Conservation (phyloP, 306 rosid species). For the Rosa lucieae region DNA sequence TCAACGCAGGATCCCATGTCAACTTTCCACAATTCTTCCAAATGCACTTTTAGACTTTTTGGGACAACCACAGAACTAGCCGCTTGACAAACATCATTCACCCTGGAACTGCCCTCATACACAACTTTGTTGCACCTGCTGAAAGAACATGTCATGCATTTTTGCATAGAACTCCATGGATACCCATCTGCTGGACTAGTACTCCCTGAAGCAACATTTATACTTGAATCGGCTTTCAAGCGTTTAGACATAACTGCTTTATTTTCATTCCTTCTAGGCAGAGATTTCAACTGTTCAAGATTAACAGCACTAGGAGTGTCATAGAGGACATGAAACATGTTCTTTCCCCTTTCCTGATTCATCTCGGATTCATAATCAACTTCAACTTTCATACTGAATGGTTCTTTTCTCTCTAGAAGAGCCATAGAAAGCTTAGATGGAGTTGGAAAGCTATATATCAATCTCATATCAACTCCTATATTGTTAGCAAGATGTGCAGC, state of each 20-base stretch:
- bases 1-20: slow-evolving; percentile 87
- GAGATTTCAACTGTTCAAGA: slow-evolving; percentile 24
- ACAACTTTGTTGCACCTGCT: slow-evolving; percentile 79
- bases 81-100: slow-evolving; percentile 31
- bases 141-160: slow-evolving; percentile 51
- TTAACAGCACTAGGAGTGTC: slow-evolving; percentile 32
- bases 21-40: slow-evolving; percentile 75
- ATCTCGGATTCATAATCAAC: slow-evolving; percentile 40
- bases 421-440: slow-evolving; percentile 69
- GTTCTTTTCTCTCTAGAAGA: slow-evolving; percentile 55
- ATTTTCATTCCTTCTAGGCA: slow-evolving; percentile 29
- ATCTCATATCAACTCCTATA: slow-evolving; percentile 77
- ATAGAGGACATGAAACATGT: slow-evolving; percentile 23
- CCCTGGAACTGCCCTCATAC: slow-evolving; percentile 33
- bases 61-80: slow-evolving; percentile 38
- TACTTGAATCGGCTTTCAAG: slow-evolving; percentile 38
- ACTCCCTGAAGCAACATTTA: slow-evolving; percentile 31
- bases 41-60: slow-evolving; percentile 40
- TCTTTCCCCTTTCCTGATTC: slow-evolving; percentile 27
- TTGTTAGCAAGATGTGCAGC: slow-evolving; percentile 82
- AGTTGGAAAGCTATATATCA: slow-evolving; percentile 58
- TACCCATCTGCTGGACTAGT: slow-evolving; percentile 18
- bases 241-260: slow-evolving; percentile 44
- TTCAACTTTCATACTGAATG: slow-evolving; percentile 35
- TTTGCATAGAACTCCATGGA: slow-evolving; percentile 49